Base-by-base conservation (phyloP, 345 rosid species). In the Melaleuca quinquenervia region DNA sequence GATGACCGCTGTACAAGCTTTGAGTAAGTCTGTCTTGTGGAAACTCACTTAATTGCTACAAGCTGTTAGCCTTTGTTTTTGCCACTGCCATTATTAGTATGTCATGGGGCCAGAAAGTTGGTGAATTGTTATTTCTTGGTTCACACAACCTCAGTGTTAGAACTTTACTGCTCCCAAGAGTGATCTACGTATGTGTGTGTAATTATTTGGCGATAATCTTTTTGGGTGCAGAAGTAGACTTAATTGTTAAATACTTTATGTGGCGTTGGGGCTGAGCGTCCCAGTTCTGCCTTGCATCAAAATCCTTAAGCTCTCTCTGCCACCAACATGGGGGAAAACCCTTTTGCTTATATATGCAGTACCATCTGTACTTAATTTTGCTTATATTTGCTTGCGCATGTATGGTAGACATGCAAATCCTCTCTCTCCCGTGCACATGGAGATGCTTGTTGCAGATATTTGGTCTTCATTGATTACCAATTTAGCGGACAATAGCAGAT, bases 1-100 rank as follows among this genome's bases (percentile, higher is more conserved):
- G 92, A 92, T 96, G 96, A 96, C 98, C 84, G 97, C 99, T 54
- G 94, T 93, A 52, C 99, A 96, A 92, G 99, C 98, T 86, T 90
- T 96, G 85, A 89, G 99, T 98, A 94, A 91, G 92, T 90, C 85
- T 49, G 45, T 22, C 84, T 51, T 29, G 45, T 82, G 50, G 84
- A 45, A 70, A 70, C 78, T 32, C 24, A 70, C 78, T 70, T 70
- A 32, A 70, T 70, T 70, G 78, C 78, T 70, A 70, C 56, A 50
- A 50, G 58, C 14, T 82, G 51, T 82, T 24, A 24, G 14, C 55
- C 22, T 64, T 64, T 64, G 45, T 64, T 64, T 29, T 64, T 64
- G 45, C 78, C 24, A 32, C 32, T 32, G 32, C 45, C 78, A 32
- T 32, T 70, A 32, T 70, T 70, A 41, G 78, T 41, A 32, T 70